Base-by-base conservation (phyloP, 169 alveolate species). In the Plasmodium fragile region DNA sequence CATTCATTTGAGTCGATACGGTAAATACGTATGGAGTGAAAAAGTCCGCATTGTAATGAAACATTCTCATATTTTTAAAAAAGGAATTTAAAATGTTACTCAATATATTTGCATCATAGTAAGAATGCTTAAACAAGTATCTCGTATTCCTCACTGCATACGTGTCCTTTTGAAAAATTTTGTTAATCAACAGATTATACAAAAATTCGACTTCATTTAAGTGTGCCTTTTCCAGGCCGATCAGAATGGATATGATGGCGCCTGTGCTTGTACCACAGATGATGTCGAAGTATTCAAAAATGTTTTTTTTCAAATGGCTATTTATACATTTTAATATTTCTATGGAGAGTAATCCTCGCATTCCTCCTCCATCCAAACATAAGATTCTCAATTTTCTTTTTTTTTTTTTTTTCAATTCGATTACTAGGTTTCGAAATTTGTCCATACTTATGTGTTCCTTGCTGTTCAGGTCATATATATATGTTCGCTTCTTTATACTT, bases 261-360 rank as follows among this genome's bases (percentile, higher is more conserved):
- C 98, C 98, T 16, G 98, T 96, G 53, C 98, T 96, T 1, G 98
- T 97, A 11, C 98, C 98, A 81, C 98, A 96, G 43, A 97, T 94
- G 59, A 97, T 82, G 93, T 97, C 98, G 71, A 97, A 97, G 25
- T 82, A 92, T 71, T 96, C 98, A 77, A 96, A 95, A 39, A 96
- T 53, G 83, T 97, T 96, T 82, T 55, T 84, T 41, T 72, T 93
- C 92, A 73, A 95, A 69, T 91, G 82, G 82, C 94, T 91, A 81
- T 91, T 91, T 80, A 91, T 89, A 8, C 80, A 81, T 89, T 93
- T 94, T 80, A 97, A 78, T 22, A 97, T 93, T 82, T 97, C 98
- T 7, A 97, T 92, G 34, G 97, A 96, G 72, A 97, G 81, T 6
- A 97, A 97, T 5, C 98, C 98, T 83, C 97, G 92, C 2, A 97